Evolutionary conservation across 179 eudicot species (phyloP), one percentile per base, ranked within the genome.

Genomic region (Vitellaria paradoxa): DNA sequence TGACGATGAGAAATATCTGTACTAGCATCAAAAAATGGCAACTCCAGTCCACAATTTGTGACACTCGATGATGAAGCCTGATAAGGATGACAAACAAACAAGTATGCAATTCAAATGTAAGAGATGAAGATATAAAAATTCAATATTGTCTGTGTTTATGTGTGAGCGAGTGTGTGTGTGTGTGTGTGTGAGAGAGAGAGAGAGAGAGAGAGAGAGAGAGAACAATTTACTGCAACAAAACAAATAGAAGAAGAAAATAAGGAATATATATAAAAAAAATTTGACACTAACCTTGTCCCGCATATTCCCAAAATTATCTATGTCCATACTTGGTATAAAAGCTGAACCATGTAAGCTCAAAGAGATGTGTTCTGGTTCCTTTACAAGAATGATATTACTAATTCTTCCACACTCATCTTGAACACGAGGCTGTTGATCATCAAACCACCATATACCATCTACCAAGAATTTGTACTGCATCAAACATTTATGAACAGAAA

Each of bases 381-480:
- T 47, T 20, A 83, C 88, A 26, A 77, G 66, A 67, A 83, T 70
- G 26, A 66, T 2, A 67, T 87, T 84, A 78, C 71, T 79, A 2
- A 77, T 45, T 30, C 56, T 59, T 74, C 86, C 90, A 81, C 60
- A 75, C n/a, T 78, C 82, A 77, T 85, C 90, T 53, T n/a, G 65
- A 77, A 7, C 65, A 77, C 52, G 72, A 9, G 24, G 55, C 63
- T 68, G 87, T 60, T 74, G 80, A 46, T 73, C 71, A 68, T 87
- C 83, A 17, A 80, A 56, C 61, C 73, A 76, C 88, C 90, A 85
- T 6, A 68, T 70, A 68, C 81, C 88, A 72, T 87, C 88, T 67
- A 87, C 90, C 80, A 83, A 81, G 83, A 82, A 87, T 73, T 85
- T 87, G 82, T 64, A 87, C 90, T 87, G 86, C 72, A 81, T 53